Evolutionary conservation across 2,329 filamentous ascomycete species (phyloP), one percentile per base, ranked within the genome.

Genomic region (Plectosphaerella plurivora): DNA sequence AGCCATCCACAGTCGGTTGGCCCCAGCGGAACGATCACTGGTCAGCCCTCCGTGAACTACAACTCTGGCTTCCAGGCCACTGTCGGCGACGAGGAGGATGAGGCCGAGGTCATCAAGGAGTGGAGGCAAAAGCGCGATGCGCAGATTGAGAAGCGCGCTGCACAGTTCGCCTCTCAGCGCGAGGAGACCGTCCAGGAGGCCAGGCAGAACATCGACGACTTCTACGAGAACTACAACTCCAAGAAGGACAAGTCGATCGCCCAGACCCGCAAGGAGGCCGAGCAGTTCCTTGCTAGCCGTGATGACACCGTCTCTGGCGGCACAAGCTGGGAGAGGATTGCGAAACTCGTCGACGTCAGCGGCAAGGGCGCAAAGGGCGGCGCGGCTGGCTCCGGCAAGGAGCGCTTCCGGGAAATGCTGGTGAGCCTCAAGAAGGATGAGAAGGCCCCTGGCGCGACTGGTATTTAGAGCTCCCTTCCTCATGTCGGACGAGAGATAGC

Each of bases 191-290:
- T 97, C 66, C 85, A 90, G 68, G 91, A 94, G 61, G 94, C 94
- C 11, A 91, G 91, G 66, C 83, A 92, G 68, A 94, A 95, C 70
- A 96, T 99, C 59, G 94, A 99, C 69, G 94, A 97, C 69, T 99
- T 97, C 75, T 99, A 99, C 78, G 92, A 97, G 67, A 97, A 96
- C 73, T 99, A 99, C 79, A 97, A 97, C 77, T 86, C 88, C 71
- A 96, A 97, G 77, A 93, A 94, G 70, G 94, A 99, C 70, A 97
- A 97, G 81, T 84, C 83, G 54, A 87, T 97, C 60, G 79, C 87
- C 20, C 90, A 96, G 76, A 94, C 93, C 52, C 84, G 87, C 63
- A 88, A 89, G 69, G 94, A 99, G 62, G 94, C 93, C 7, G 93
- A 97, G 65, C 86, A 96, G 66, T 99, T 97, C 72, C 75, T 97